Percentiles rank a stretch among this genome's conserved stretches.
phyloP scores from a whole-genome alignment of 2,329 filamentous ascomycete genomes.

The Talaromyces sp. region DNA sequence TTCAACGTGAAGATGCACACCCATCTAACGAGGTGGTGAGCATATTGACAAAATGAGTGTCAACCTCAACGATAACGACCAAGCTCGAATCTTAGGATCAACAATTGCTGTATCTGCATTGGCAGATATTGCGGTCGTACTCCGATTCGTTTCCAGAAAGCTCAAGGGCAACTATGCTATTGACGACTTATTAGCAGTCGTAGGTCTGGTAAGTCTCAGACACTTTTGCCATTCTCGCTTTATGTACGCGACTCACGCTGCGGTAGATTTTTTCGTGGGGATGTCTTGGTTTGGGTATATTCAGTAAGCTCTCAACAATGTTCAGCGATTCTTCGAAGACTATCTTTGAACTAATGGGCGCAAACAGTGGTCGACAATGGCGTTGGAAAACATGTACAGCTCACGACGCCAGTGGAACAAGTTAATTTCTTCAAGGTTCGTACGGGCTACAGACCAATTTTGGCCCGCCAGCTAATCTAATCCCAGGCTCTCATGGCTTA shows the following conservation, averaged over 20 bases:
- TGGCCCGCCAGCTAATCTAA: not conserved
- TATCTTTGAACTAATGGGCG: not conserved
- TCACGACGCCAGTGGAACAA: not conserved
- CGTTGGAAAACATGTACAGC: not conserved
- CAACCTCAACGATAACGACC: constrained; percentile 7
- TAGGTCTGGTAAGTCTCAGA: not conserved
- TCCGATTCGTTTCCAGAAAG: constrained; percentile 27
- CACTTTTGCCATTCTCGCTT: not conserved
- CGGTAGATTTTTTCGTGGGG: not conserved
- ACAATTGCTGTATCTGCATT: constrained; percentile 8
- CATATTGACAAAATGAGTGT: constrained; percentile 1
- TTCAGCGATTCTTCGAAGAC: not conserved
- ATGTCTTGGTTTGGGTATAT: not conserved
- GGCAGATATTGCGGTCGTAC: constrained; percentile 22
- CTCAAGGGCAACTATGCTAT: constrained; percentile 20
- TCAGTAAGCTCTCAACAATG: not conserved
- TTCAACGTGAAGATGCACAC: not conserved
- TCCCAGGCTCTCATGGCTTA: not conserved
- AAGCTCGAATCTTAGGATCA: constrained; percentile 4
- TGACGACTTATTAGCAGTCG: not conserved
- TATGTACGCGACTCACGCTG: not conserved
- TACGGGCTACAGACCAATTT: not conserved
- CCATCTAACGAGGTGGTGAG: not conserved
- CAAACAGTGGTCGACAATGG: not conserved
- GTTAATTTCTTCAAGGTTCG: not conserved